Evolutionary conservation across 169 alveolate species (phyloP), one percentile per base, ranked within the genome.

Genomic region (Plasmodium chabaudi): DNA sequence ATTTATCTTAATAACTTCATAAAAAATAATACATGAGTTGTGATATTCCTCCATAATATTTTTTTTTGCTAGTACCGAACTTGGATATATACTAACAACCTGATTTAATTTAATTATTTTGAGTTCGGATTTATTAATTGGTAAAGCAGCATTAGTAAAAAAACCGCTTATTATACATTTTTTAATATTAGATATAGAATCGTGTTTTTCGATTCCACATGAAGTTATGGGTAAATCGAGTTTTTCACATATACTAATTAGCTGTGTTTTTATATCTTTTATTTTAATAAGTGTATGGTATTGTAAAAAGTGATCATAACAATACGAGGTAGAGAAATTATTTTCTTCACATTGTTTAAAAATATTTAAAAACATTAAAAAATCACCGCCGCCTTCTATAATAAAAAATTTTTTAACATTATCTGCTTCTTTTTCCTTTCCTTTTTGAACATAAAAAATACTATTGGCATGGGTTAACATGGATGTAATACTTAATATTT

Each of bases 271-370:
- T 44, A 99, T 97, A 93, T 99, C 99, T 73, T 99, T 96, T 6
- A 99, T 99, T 67, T 99, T 96, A 74, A 96, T 97, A 96, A 99
- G 94, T 0, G 99, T 95, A 89, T 97, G 94, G 51, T 95, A 93
- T 93, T 99, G 99, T 65, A 99, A 96, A 90, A 96, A 99, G 89
- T 98, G 98, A 92, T 99, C 99, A 89, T 94, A 96, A 88, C 99
- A 98, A 99, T 99, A 99, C 21, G 97, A 94, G 15, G 94, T 92
- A 46, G 97, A 94, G 89, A 87, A 98, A 59, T 96, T 98, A 12
- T 98, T 97, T 55, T 98, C 99, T 91, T 97, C 98, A 99, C 99
- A 99, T 94, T 98, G 98, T 60, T 97, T 97, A 94, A 96, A 99
- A 47, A 98, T 98, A 88, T 98, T 97, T 91, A 99, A 94, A 69